phyloP scores from a whole-genome alignment of 176 grass and related monocot genomes.

The Carex kokanica region DNA sequence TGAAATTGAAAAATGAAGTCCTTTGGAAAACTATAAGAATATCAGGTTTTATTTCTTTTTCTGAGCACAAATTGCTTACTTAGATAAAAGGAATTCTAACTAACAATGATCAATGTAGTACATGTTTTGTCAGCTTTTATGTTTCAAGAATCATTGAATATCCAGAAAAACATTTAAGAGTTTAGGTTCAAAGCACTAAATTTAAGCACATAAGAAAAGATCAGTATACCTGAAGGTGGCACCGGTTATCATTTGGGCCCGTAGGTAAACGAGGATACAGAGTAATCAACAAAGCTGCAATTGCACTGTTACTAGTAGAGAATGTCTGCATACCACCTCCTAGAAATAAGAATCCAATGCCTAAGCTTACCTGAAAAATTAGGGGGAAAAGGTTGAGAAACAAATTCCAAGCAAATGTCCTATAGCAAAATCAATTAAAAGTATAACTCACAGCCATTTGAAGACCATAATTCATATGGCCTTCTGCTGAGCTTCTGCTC shows the following conservation, averaged over 20 bases:
- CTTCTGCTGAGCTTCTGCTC: constrained; percentile 82
- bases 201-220: neutral
- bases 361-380: constrained; percentile 77
- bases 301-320: constrained; percentile 77
- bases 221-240: constrained; percentile 77
- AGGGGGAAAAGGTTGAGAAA: constrained; percentile 19
- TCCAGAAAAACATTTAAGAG: neutral
- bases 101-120: neutral
- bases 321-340: constrained; percentile 92
- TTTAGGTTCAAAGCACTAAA: neutral
- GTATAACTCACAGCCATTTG: constrained; percentile 79
- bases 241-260: constrained; percentile 96
- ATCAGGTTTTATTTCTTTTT: neutral
- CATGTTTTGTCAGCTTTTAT: neutral
- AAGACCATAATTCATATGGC: constrained; percentile 94
- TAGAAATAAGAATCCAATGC: constrained; percentile 89
- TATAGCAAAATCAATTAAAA: neutral
- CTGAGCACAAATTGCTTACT: neutral
- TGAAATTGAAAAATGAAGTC: neutral
- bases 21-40: neutral
- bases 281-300: constrained; percentile 80
- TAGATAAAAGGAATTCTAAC: neutral
- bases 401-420: neutral
- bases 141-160: neutral
- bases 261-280: constrained; percentile 92